Base-by-base conservation (phyloP, 2,329 filamentous ascomycete species). In the Leptodontidium sp. region DNA sequence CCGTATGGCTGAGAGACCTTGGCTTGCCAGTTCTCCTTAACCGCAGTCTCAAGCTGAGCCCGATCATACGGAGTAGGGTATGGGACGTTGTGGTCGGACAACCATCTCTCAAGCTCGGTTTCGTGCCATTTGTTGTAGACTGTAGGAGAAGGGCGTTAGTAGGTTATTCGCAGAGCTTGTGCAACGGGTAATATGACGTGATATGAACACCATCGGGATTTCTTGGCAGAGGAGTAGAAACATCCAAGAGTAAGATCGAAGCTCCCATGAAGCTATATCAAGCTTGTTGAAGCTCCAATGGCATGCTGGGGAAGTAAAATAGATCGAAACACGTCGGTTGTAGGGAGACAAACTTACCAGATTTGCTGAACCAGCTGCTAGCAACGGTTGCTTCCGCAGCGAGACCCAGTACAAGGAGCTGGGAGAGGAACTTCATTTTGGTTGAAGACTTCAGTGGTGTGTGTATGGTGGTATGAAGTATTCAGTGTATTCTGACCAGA, bases 81-180 rank as follows among this genome's bases (percentile, higher is more conserved):
- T 11, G 95, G 93, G 68, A 99, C 86, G 79, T 94, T 89, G 82
- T 98, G 88, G 79, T 99, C 96, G 38, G 92, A 92, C 61, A 99
- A 89, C 96, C 96, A 99, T 77, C 94, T 89, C 84, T 99, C 95
- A 38, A 99, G 89, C 86, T 99, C 96, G 26, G 93, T 97, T 85
- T 98, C 91, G 77, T 98, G 95, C 96, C 96, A 99, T 81, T 96
- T 98, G 84, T 98, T 98, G 86, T 98, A 98, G 17, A 91, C 95
- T 97, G 78, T 61, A 74, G 68, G 69, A 71, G 71, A 69, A 80
- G 68, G 79, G 72, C 24, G 66, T 80, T 70, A 80, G 74, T 32
- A 69, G 35, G 29, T 2, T 21, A 6, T 43, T 50, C 14, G 11
- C 21, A 21, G 58, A 57, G 26, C 17, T 26, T 45, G 26, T 61